These are phyloP conservation scores for Eimeria praecox DNA, from an alignment of 169 alveolate species.

Conservation along the genomic window DNA sequence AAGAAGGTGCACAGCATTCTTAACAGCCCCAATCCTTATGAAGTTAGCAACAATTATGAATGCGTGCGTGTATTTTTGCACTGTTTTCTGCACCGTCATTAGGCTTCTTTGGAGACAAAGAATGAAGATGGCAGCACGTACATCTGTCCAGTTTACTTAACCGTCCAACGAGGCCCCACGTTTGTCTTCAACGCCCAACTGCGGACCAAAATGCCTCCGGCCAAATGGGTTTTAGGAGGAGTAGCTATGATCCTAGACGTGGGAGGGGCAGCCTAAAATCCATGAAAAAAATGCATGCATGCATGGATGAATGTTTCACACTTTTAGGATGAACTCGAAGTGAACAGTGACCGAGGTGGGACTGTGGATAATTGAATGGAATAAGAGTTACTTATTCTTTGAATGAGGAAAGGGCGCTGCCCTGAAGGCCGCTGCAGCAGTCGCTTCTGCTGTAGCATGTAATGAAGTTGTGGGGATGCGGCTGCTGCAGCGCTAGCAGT, in stretches of 20 bases:
- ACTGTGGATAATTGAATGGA: background rate
- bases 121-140: slow-evolving; percentile 94
- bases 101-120: slow-evolving; percentile 83
- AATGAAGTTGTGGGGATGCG: background rate
- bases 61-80: background rate
- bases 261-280: slow-evolving; percentile 86
- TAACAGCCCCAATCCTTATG: background rate
- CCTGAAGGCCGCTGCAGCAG: background rate
- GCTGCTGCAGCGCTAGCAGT: no score
- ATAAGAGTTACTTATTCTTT: background rate
- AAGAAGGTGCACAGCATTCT: no score
- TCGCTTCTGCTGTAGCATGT: background rate
- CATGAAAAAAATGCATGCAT: background rate
- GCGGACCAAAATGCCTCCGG: slow-evolving; percentile 95
- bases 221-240: slow-evolving; percentile 98
- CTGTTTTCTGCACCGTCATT: background rate
- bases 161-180: slow-evolving; percentile 96
- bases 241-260: slow-evolving; percentile 97
- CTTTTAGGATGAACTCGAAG: background rate
- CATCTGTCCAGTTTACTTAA: slow-evolving; percentile 96
- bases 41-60: background rate
- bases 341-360: no score
- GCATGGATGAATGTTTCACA: background rate
- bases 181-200: slow-evolving; percentile 97
- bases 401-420: background rate